Percentiles rank a stretch among this genome's conserved stretches.
Evolutionary conservation across 768 basidiomycete genomes (phyloP).

Genomic region (Artomyces pyxidatus): DNA sequence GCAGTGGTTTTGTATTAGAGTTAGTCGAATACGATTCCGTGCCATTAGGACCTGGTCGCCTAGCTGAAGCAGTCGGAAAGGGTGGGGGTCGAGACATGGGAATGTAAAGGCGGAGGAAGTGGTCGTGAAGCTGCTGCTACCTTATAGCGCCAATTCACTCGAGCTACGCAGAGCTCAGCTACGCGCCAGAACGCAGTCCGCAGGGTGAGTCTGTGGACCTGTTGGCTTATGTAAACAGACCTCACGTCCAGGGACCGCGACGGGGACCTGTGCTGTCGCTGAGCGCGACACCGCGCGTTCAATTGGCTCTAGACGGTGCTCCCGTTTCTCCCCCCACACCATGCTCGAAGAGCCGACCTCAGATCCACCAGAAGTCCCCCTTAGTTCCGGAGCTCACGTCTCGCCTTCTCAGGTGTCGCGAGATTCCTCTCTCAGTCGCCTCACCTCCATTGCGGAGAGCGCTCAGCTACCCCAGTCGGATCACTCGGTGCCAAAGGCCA

Average conservation of each 20-base stretch:
- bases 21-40: constrained; percentile 1
- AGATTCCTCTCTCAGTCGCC: not conserved
- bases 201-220: too few relatives aligned
- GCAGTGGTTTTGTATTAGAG: constrained; percentile 9
- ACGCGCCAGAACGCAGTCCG: too few relatives aligned
- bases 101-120: not conserved
- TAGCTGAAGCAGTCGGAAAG: constrained; percentile 33
- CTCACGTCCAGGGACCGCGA: not conserved
- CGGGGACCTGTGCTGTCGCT: not conserved
- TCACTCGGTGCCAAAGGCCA: not conserved
- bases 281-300: not conserved
- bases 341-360: not conserved
- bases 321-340: not conserved
- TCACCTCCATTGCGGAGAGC: not conserved
- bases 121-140: not conserved
- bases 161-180: too few relatives aligned
- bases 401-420: too few relatives aligned
- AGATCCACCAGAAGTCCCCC: too few relatives aligned
- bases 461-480: not conserved
- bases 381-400: too few relatives aligned
- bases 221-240: too few relatives aligned
- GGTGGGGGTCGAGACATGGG: constrained; percentile 53
- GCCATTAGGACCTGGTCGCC: constrained; percentile 4
- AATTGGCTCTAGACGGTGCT: not conserved
- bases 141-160: not conserved